phyloP scores from a whole-genome alignment of 1,139 yeast genomes.

The Taphrina flavorubra region DNA sequence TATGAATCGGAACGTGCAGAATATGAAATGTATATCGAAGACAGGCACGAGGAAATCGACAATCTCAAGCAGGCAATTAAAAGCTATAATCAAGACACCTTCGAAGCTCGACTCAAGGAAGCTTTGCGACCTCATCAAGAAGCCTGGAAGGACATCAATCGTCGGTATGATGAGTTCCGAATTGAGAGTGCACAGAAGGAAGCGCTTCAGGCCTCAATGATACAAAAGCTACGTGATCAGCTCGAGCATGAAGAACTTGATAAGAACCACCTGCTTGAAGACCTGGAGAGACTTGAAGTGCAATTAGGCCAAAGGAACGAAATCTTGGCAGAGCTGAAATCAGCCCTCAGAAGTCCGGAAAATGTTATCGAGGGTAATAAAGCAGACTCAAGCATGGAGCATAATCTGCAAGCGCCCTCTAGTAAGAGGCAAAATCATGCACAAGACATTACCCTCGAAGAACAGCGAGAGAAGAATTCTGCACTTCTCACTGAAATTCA shows the following conservation, averaged over 20 bases:
- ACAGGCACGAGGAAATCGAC: slow-evolving; percentile 35
- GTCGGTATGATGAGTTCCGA: slow-evolving; percentile 8
- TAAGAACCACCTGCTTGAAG: slow-evolving; percentile 9
- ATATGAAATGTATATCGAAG: slow-evolving; percentile 34
- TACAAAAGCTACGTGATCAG: background rate
- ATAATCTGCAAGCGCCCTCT: background rate
- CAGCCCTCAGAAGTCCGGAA: background rate
- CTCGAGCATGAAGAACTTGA: background rate
- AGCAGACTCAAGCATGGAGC: background rate
- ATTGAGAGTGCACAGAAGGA: background rate
- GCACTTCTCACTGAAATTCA: slow-evolving; percentile 16
- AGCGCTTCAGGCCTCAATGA: background rate
- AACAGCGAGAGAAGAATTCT: slow-evolving; percentile 7
- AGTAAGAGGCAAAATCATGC: background rate
- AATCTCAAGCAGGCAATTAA: slow-evolving; percentile 17
- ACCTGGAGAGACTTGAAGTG: background rate
- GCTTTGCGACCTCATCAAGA: slow-evolving; percentile 29
- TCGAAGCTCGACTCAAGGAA: slow-evolving; percentile 26
- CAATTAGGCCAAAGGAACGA: slow-evolving; percentile 5
- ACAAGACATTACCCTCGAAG: background rate
- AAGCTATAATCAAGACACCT: slow-evolving; percentile 26
- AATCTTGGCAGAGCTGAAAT: background rate
- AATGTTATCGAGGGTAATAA: background rate
- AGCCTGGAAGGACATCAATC: slow-evolving; percentile 31
- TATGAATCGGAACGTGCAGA: slow-evolving; percentile 31